A percentile compares a stretch with the other conserved stretches of the same genome.
phyloP scores from a whole-genome alignment of 2,329 filamentous ascomycete genomes.

The Chrysoporthe deuterocubensis region DNA sequence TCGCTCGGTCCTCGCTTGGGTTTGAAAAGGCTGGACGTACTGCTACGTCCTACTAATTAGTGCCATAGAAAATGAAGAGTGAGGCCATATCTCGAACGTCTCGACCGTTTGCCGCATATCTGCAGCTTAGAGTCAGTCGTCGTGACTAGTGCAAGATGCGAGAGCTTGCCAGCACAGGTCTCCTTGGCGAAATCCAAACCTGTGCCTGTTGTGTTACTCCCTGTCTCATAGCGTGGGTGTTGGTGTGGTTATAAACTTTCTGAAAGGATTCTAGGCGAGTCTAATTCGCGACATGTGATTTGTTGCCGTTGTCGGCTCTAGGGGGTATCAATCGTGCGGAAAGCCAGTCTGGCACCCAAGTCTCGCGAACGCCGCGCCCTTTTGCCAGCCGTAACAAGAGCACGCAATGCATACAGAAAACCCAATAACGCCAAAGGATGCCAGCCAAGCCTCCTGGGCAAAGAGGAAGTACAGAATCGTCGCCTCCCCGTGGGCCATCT shows the following conservation, averaged over 20 bases:
- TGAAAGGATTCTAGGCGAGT: not conserved
- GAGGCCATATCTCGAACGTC: not conserved
- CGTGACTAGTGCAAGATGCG: no score
- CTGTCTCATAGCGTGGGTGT: not conserved
- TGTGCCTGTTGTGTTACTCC: not conserved
- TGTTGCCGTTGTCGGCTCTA: constrained; percentile 2
- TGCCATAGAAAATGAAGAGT: not conserved
- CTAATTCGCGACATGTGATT: not conserved
- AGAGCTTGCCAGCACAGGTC: no score
- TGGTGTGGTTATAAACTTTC: not conserved
- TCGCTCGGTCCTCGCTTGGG: not conserved
- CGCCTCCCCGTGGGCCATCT: not conserved
- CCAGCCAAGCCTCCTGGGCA: not conserved
- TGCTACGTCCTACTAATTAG: not conserved
- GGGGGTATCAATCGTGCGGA: constrained; percentile 4
- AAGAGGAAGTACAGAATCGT: not conserved
- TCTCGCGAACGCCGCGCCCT: not conserved
- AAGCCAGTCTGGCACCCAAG: constrained; percentile 1
- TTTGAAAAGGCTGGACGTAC: not conserved
- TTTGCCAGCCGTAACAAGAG: not conserved
- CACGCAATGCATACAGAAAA: not conserved
- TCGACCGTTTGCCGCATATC: not conserved
- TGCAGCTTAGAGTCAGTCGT: not conserved
- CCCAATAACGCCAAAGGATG: not conserved
- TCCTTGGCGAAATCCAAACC: not conserved